Conservation (phyloP, 371 early-diverging fungal genomes). For the Mucor piriformis region DNA sequence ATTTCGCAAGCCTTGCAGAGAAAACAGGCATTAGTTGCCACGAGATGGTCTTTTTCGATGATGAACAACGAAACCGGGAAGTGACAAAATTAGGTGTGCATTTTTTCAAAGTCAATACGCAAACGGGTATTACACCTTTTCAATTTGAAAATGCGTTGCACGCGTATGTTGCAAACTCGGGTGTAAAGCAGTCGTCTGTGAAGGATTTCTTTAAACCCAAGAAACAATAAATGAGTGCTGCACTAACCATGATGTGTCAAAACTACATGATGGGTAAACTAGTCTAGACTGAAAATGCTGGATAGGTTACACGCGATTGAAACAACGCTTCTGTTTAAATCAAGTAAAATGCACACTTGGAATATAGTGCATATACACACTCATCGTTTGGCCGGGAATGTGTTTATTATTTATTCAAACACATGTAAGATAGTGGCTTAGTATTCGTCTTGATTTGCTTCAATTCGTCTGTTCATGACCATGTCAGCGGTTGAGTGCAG, state of each 20-base stretch:
- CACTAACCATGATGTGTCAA: background rate
- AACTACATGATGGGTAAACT: background rate
- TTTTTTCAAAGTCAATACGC: conserved; percentile 30
- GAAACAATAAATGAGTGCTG: background rate
- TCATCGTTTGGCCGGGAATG: no score
- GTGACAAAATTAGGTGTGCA: conserved; percentile 43
- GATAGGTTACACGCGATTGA: no score
- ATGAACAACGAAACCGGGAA: conserved; percentile 51
- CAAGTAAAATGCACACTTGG: no score
- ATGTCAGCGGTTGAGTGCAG: no score
- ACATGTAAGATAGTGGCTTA: no score
- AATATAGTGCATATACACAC: no score
- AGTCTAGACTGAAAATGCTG: no score
- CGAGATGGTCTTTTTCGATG: conserved; percentile 66
- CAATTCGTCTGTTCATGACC: no score
- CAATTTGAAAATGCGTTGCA: conserved; percentile 33
- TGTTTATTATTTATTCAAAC: no score
- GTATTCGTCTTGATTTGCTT: no score
- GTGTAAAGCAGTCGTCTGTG: conserved; percentile 27
- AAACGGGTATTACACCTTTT: conserved; percentile 38
- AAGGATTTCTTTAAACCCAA: conserved; percentile 9
- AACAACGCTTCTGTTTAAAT: no score
- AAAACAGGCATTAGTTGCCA: conserved; percentile 43
- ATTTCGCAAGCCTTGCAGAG: conserved; percentile 41
- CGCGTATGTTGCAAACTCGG: conserved; percentile 27